phyloP scores from a whole-genome alignment of 495 filamentous ascomycete species.

The Penicillium flavigenum region DNA sequence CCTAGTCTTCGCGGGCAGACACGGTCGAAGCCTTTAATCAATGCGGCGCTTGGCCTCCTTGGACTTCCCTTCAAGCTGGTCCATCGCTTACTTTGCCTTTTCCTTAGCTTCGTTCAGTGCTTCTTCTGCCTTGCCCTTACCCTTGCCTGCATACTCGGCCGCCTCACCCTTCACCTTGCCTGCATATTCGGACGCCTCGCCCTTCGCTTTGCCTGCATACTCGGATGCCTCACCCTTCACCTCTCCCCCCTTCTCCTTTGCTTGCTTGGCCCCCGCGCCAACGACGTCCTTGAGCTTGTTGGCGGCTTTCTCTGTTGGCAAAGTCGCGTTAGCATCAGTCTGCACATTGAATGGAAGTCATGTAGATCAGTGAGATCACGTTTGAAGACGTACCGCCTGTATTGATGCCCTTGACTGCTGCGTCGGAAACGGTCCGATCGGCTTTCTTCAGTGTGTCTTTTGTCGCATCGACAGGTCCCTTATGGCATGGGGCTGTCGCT shows the following conservation, averaged over 20 bases:
- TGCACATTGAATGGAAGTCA: not conserved
- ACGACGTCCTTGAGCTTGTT: constrained; percentile 42
- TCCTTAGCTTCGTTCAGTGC: constrained; percentile 40
- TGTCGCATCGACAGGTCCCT: constrained; percentile 46
- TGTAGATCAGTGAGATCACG: not conserved
- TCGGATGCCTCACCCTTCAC: constrained; percentile 45
- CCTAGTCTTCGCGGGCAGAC: not conserved
- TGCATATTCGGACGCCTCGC: constrained; percentile 39
- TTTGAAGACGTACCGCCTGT: constrained; percentile 48
- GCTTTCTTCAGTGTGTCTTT: constrained; percentile 59
- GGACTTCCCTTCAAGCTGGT: constrained; percentile 43
- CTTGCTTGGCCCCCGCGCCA: constrained; percentile 34
- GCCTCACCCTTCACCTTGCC: constrained; percentile 47
- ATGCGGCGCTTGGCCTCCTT: constrained; percentile 38
- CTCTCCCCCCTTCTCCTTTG: constrained; percentile 34
- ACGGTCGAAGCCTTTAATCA: constrained; percentile 13
- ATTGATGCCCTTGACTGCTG: constrained; percentile 61
- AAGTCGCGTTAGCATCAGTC: constrained; percentile 10
- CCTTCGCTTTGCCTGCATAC: constrained; percentile 41
- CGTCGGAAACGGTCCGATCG: constrained; percentile 54
- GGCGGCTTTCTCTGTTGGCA: constrained; percentile 44
- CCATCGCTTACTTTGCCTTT: constrained; percentile 38
- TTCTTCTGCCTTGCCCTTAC: constrained; percentile 46
- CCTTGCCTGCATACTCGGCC: constrained; percentile 39
- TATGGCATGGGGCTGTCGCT: constrained; percentile 29